Evolutionary conservation across 352 stramenopile species (phyloP).

Genomic region (Phytophthora agathidicida): DNA sequence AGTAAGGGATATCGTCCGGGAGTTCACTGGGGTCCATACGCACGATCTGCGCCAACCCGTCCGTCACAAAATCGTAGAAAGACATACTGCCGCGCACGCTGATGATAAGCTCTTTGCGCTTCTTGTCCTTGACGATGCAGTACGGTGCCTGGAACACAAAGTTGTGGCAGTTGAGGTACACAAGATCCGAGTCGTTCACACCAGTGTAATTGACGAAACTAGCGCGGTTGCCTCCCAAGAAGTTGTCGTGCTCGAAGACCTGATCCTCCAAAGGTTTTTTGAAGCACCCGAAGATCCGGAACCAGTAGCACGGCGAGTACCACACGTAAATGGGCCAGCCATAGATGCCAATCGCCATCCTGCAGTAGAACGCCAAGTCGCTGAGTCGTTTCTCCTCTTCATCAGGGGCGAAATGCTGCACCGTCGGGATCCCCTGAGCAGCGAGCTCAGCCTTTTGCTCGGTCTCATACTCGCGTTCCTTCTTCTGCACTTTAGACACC

Average conservation of each 20-base stretch:
- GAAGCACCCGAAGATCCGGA: slow-evolving; percentile 68
- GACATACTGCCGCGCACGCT: slow-evolving; percentile 76
- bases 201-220: slow-evolving; percentile 80
- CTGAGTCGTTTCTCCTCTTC: slow-evolving; percentile 54
- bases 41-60: slow-evolving; percentile 71
- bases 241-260: slow-evolving; percentile 71
- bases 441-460: slow-evolving; percentile 33
- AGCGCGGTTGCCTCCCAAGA: slow-evolving; percentile 58
- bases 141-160: slow-evolving; percentile 81
- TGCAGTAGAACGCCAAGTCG: slow-evolving; percentile 69
- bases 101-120: slow-evolving; percentile 73
- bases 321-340: slow-evolving; percentile 81
- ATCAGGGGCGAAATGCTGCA: slow-evolving; percentile 39
- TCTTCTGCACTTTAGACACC: slow-evolving; percentile 60
- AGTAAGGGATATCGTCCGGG: slow-evolving; percentile 55
- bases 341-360: slow-evolving; percentile 78
- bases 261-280: slow-evolving; percentile 48
- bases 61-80: slow-evolving; percentile 83
- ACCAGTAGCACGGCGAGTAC: slow-evolving; percentile 77
- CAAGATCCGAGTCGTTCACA: slow-evolving; percentile 56
- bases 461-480: slow-evolving; percentile 49
- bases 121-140: slow-evolving; percentile 72
- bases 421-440: slow-evolving; percentile 24
- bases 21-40: slow-evolving; percentile 64
- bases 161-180: slow-evolving; percentile 84